phyloP scores from a whole-genome alignment of 1,284 basidiomycete genomes.

The Trichosporon faecale region DNA sequence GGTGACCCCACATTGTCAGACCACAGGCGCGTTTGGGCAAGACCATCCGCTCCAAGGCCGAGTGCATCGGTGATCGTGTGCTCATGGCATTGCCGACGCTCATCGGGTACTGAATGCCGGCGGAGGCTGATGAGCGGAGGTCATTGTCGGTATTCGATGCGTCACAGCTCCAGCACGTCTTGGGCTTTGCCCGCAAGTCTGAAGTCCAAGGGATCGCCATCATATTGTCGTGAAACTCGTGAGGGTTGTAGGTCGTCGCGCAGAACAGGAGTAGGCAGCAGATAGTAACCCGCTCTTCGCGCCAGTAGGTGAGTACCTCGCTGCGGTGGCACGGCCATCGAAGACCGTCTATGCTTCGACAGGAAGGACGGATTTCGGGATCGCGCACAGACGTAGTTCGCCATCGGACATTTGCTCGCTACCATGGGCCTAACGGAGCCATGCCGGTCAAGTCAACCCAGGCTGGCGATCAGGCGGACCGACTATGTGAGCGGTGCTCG shows the following conservation, averaged over 20 bases:
- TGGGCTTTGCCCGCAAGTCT: no score
- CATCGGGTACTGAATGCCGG: not conserved
- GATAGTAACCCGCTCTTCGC: no score
- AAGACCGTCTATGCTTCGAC: not conserved
- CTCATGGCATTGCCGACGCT: no score
- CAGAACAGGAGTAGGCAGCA: no score
- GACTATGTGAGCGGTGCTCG: not conserved
- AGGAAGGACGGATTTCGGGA: not conserved
- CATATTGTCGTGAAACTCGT: no score
- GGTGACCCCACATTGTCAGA: no score
- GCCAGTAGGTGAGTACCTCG: not conserved
- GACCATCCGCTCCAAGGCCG: no score
- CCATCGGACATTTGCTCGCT: conserved; percentile 10
- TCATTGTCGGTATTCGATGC: not conserved
- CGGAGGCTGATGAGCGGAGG: not conserved
- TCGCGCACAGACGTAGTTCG: conserved; percentile 2
- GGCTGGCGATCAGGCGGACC: not conserved
- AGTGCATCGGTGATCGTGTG: no score
- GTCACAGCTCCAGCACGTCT: not conserved
- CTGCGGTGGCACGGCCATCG: not conserved
- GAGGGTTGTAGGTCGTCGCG: no score
- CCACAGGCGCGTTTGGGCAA: no score
- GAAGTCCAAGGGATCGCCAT: no score
- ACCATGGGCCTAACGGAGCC: conserved; percentile 1
- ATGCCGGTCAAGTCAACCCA: not conserved